Percentiles rank a stretch among this genome's conserved stretches.
Conservation (phyloP, 2,329 filamentous ascomycete genomes). For the Ramularia endophylla region DNA sequence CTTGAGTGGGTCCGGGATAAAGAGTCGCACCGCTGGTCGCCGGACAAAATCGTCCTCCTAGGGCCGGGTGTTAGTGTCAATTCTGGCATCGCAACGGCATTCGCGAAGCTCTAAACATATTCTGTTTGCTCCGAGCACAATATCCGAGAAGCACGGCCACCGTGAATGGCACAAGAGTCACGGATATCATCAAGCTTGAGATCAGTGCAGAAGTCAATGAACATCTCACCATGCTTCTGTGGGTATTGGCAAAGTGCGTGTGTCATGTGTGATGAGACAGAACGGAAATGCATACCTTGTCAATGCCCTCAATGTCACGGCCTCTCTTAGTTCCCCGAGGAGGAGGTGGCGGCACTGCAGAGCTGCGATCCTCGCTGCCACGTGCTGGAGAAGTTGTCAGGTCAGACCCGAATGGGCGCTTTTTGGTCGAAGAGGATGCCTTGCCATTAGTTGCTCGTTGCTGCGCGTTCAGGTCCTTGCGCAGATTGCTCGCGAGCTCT, state of each 20-base stretch:
- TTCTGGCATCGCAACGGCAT: too few relatives aligned
- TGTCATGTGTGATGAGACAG: too few relatives aligned
- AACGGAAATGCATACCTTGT: constrained; percentile 53
- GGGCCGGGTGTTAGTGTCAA: constrained; percentile 6
- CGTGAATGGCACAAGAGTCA: too few relatives aligned
- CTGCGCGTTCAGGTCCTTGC: constrained; percentile 60
- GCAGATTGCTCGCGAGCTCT: constrained; percentile 71
- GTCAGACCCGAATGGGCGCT: constrained; percentile 52
- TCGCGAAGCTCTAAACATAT: too few relatives aligned
- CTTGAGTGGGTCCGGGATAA: constrained; percentile 84
- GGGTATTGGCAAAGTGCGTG: too few relatives aligned
- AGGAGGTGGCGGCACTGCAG: constrained; percentile 49
- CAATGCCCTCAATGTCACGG: constrained; percentile 69
- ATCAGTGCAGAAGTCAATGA: too few relatives aligned
- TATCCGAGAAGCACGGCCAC: too few relatives aligned
- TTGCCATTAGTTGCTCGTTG: constrained; percentile 43
- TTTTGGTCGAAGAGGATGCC: constrained; percentile 43
- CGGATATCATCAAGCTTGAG: too few relatives aligned
- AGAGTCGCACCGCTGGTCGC: constrained; percentile 78
- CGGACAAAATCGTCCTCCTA: constrained; percentile 86
- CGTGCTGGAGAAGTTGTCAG: constrained; percentile 53
- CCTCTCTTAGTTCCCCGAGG: constrained; percentile 66
- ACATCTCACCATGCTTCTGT: too few relatives aligned
- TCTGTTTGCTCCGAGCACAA: too few relatives aligned
- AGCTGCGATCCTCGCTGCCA: constrained; percentile 72